A percentile compares a stretch with the other conserved stretches of the same genome.
Conservation (phyloP, 106 monocot species). For the Hemerocallis citrina region DNA sequence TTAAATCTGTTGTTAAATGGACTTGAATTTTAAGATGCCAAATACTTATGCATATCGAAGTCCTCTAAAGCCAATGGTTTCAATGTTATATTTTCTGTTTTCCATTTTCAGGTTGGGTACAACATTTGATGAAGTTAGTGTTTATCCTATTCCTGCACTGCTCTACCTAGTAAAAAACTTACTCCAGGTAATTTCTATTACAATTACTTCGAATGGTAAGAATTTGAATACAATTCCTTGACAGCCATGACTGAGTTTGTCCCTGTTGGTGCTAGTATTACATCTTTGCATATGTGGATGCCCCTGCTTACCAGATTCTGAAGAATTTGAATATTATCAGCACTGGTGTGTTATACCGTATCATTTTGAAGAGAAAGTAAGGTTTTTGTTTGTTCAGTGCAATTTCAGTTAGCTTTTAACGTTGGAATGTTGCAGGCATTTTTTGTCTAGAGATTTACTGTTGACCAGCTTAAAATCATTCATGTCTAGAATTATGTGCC, state of each 20-base stretch:
- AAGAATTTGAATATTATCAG: conserved; percentile 99
- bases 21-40: no score
- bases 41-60: not conserved
- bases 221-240: not conserved
- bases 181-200: conserved; percentile 47
- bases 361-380: conserved; percentile 94
- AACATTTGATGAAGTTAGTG: conserved; percentile 70
- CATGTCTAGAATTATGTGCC: no score
- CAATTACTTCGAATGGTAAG: not conserved
- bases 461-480: no score
- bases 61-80: not conserved
- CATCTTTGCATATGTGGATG: conserved; percentile 94
- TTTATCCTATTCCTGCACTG: conserved; percentile 86
- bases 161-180: conserved; percentile 90
- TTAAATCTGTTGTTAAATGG: no score
- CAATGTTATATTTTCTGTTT: conserved; percentile 5
- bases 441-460: no score
- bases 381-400: conserved; percentile 14
- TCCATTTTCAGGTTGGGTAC: conserved; percentile 52
- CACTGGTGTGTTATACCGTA: conserved; percentile 84
- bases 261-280: conserved; percentile 46
- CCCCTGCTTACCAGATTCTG: conserved; percentile 94
- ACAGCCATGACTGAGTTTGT: conserved; percentile 3
- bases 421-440: no score
- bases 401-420: no score